These are phyloP conservation scores for Coprinopsis strossmayeri DNA, from an alignment of 768 basidiomycete species.

Conservation along the genomic window DNA sequence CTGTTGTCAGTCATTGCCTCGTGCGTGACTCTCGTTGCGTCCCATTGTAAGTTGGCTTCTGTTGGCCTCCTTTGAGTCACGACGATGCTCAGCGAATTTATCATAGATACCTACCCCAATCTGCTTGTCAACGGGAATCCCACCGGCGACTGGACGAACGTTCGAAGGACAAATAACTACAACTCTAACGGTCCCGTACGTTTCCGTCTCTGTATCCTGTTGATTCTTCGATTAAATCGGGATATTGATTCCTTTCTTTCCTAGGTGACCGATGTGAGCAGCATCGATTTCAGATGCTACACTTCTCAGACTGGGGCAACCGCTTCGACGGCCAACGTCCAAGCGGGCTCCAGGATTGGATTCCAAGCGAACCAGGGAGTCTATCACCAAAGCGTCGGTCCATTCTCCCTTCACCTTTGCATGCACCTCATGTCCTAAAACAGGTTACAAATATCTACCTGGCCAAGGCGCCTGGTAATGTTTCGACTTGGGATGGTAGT, in stretches of 20 bases:
- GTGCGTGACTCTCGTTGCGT: neutral
- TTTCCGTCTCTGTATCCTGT: neutral
- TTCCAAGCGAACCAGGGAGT: conserved; percentile 35
- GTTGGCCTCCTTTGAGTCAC: neutral
- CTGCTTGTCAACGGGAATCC: conserved; percentile 31
- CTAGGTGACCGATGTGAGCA: conserved; percentile 40
- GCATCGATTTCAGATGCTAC: conserved; percentile 41
- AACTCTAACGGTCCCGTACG: conserved; percentile 31
- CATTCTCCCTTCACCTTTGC: neutral
- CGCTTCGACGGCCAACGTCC: conserved; percentile 35
- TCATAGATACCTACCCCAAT: conserved; percentile 37
- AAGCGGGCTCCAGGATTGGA: conserved; percentile 38
- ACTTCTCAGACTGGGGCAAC: conserved; percentile 30
- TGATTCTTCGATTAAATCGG: neutral
- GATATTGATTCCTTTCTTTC: too few relatives aligned
- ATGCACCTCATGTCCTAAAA: neutral
- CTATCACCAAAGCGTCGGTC: conserved; percentile 39
- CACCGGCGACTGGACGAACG: conserved; percentile 34
- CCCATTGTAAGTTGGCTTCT: neutral
- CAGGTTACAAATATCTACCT: conserved; percentile 33
- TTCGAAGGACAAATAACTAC: conserved; percentile 41
- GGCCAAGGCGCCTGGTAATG: conserved; percentile 39
- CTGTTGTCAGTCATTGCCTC: neutral
- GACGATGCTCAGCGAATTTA: neutral
- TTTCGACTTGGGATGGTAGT: conserved; percentile 30